A percentile compares a stretch with the other conserved stretches of the same genome.
These are phyloP conservation scores for Solanum pimpinellifolium DNA, from an alignment of 257 asterid species.

Conservation along the genomic window DNA sequence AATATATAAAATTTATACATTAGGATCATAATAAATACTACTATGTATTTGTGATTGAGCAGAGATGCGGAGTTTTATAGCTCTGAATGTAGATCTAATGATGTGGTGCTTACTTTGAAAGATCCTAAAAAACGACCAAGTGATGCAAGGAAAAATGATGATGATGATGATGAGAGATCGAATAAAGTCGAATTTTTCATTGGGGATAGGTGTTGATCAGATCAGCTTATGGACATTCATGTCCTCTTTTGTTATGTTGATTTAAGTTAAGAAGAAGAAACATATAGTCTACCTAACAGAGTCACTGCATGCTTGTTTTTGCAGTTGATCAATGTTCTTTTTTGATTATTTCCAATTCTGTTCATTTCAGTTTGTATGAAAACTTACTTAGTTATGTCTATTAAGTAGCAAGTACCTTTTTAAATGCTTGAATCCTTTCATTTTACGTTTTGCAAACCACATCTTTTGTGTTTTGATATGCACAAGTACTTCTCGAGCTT, in stretches of 20 bases:
- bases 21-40: not conserved
- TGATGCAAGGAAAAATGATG: not conserved
- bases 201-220: not conserved
- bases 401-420: not conserved
- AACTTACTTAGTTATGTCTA: not conserved
- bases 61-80: not conserved
- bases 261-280: not conserved
- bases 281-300: not conserved
- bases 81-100: not conserved
- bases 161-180: not conserved
- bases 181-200: not conserved
- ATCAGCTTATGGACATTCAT: not conserved
- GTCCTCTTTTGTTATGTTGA: not conserved
- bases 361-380: not conserved
- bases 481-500: not conserved
- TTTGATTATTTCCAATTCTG: not conserved
- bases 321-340: not conserved
- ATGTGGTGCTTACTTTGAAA: not conserved
- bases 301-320: not conserved
- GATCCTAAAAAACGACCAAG: too few species aligned
- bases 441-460: not conserved
- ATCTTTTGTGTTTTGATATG: not conserved
- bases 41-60: not conserved
- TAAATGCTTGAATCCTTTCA: not conserved
- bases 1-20: not conserved